Evolutionary conservation across 176 grass and related monocot genomes (phyloP).

Genomic region (Avena atlantica): DNA sequence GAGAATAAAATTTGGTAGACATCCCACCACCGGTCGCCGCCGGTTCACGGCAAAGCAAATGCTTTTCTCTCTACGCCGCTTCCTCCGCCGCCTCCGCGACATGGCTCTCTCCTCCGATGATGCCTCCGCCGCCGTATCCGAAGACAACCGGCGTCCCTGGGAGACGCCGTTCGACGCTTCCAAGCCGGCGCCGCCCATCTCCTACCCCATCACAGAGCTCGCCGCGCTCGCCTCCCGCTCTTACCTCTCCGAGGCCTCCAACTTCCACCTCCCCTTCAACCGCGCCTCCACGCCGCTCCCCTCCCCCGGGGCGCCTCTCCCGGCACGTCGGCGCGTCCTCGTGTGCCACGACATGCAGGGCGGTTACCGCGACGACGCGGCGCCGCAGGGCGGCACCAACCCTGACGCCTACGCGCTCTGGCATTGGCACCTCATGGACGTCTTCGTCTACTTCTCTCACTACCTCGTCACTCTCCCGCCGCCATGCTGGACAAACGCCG

Average conservation of each 20-base stretch:
- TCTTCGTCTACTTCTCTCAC: slow-evolving; percentile 98
- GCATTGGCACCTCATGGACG: slow-evolving; percentile 93
- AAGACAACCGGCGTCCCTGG: slow-evolving; percentile 53
- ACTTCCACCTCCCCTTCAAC: slow-evolving; percentile 93
- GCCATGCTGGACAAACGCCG: slow-evolving; percentile 89
- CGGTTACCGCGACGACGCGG: slow-evolving; percentile 75
- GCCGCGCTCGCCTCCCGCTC: slow-evolving; percentile 60
- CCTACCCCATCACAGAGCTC: slow-evolving; percentile 86
- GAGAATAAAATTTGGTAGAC: neutral
- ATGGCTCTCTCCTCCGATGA: slow-evolving; percentile 21
- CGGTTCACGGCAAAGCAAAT: slow-evolving; percentile 29
- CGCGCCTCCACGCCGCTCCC: slow-evolving; percentile 54
- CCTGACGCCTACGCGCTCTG: slow-evolving; percentile 81
- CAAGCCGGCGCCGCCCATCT: slow-evolving; percentile 66
- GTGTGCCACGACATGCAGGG: slow-evolving; percentile 93
- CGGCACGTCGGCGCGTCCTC: slow-evolving; percentile 63
- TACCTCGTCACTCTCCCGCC: slow-evolving; percentile 93
- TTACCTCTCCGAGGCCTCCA: slow-evolving; percentile 66
- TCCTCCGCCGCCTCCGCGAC: slow-evolving; percentile 38
- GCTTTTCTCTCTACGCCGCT: slow-evolving; percentile 27
- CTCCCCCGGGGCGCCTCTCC: slow-evolving; percentile 37
- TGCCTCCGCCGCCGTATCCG: neutral
- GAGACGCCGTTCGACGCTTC: slow-evolving; percentile 78
- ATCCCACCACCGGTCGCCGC: neutral
- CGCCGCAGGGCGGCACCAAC: slow-evolving; percentile 72